Evolutionary conservation across 225 moss, liverwort and hornwort species (phyloP).

Genomic region (Straminergon stramineum): DNA sequence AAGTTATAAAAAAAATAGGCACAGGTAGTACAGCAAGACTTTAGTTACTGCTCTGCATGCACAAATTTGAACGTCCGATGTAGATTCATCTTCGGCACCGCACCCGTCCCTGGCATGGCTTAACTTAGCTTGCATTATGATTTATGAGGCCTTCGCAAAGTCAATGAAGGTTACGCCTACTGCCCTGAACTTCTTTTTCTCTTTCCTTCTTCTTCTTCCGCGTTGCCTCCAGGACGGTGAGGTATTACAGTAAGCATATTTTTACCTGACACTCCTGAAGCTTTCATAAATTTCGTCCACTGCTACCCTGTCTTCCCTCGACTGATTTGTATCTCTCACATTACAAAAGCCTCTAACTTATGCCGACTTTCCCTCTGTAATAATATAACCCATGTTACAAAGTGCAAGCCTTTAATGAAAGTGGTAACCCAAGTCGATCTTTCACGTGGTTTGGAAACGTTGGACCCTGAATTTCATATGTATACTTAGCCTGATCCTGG

Average conservation of each 20-base stretch:
- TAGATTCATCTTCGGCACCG: neutral
- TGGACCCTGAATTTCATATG: neutral
- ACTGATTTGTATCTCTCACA: neutral
- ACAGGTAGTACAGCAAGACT: neutral
- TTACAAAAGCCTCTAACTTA: neutral
- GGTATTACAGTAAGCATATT: neutral
- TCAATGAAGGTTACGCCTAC: neutral
- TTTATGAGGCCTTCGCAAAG: neutral
- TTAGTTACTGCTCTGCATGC: neutral
- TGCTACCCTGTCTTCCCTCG: neutral
- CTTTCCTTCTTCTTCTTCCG: neutral
- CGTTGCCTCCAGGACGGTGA: neutral
- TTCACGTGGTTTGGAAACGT: neutral
- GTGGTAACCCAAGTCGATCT: neutral
- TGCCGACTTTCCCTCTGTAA: neutral
- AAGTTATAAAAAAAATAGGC: no score
- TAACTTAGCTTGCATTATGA: neutral
- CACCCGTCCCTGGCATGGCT: neutral
- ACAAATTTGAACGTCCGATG: neutral
- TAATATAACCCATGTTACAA: neutral
- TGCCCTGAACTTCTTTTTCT: neutral
- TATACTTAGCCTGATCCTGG: neutral
- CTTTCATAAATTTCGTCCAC: neutral
- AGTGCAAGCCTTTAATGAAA: neutral
- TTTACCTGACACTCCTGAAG: neutral